These are phyloP conservation scores for Botrytis aclada DNA, from an alignment of 2,329 filamentous ascomycete genomes.

Conservation along the genomic window DNA sequence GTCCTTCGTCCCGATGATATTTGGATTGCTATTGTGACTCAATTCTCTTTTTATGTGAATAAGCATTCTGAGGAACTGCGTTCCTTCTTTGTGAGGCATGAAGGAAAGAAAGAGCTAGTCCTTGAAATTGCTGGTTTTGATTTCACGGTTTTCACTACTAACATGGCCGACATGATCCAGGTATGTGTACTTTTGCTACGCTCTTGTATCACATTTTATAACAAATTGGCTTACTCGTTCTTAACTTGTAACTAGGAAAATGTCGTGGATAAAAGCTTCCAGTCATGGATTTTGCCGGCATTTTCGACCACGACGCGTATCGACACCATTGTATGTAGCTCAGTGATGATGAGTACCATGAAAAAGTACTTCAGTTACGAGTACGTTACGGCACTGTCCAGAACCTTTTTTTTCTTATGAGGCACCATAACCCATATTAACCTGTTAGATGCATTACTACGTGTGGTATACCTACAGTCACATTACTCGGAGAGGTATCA, in stretches of 20 bases:
- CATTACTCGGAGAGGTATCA: background rate
- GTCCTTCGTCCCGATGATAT: background rate
- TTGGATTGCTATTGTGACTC: background rate
- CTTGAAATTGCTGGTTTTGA: background rate
- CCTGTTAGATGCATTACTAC: rapidly evolving
- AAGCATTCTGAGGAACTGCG: background rate
- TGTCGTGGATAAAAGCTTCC: background rate
- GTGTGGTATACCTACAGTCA: background rate
- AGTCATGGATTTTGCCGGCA: background rate
- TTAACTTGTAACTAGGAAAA: background rate
- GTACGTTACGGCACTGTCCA: background rate
- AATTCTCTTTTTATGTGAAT: background rate
- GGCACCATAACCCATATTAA: background rate
- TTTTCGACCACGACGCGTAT: background rate
- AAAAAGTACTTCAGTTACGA: background rate
- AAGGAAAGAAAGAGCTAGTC: background rate
- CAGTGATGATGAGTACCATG: background rate
- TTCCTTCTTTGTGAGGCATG: background rate
- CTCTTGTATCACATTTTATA: background rate
- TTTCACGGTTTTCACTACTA: background rate
- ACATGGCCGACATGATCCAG: background rate
- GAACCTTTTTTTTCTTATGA: background rate
- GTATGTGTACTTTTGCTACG: background rate
- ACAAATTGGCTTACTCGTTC: background rate
- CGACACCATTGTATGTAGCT: background rate